Evolutionary conservation across 805 yeast genomes (phyloP).

Genomic region (Ogataea glucozyma): DNA sequence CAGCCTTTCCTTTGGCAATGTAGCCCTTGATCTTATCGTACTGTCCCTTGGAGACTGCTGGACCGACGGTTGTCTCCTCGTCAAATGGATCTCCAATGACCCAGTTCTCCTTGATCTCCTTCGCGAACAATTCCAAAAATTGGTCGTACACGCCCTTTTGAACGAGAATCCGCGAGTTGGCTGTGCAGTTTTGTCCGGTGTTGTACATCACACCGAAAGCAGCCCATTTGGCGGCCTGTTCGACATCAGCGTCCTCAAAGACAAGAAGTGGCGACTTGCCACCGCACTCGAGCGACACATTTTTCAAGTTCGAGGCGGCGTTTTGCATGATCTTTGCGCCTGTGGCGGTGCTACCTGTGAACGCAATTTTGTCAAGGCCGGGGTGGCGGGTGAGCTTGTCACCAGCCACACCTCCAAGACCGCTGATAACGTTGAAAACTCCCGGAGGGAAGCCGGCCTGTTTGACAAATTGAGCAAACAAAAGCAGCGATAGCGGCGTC

Average conservation of each 20-base stretch:
- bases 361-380: slow-evolving; percentile 59
- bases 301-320: slow-evolving; percentile 63
- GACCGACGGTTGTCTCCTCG: slow-evolving; percentile 53
- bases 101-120: slow-evolving; percentile 50
- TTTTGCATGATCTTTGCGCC: slow-evolving; percentile 64
- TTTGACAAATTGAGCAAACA: slow-evolving; percentile 56
- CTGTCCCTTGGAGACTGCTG: slow-evolving; percentile 59
- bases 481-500: slow-evolving; percentile 70
- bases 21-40: slow-evolving; percentile 50
- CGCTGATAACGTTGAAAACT: slow-evolving; percentile 70
- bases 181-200: slow-evolving; percentile 69
- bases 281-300: slow-evolving; percentile 70
- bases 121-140: slow-evolving; percentile 46
- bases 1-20: slow-evolving; percentile 46
- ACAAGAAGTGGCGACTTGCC: slow-evolving; percentile 69
- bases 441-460: slow-evolving; percentile 79
- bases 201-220: slow-evolving; percentile 64
- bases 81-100: slow-evolving; percentile 57
- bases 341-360: slow-evolving; percentile 67
- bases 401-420: slow-evolving; percentile 71
- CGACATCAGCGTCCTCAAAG: slow-evolving; percentile 63
- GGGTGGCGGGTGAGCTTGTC: slow-evolving; percentile 61
- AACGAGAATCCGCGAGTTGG: slow-evolving; percentile 62
- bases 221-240: slow-evolving; percentile 69
- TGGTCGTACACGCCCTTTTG: slow-evolving; percentile 58